Evolutionary conservation across 2,329 filamentous ascomycete species (phyloP).

Genomic region (Alternaria consortialis): DNA sequence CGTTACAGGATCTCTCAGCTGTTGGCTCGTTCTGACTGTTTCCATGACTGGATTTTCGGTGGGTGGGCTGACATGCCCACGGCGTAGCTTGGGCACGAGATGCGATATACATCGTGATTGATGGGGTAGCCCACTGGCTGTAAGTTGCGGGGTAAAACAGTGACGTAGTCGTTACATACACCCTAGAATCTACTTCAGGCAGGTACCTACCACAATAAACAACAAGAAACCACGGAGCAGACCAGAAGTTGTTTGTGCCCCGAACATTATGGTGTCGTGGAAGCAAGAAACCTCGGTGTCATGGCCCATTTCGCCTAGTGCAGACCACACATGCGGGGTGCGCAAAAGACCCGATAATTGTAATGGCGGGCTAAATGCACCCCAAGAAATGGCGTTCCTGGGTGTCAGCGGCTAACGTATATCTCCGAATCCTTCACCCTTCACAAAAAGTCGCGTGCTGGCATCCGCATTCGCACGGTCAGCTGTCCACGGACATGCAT

Average conservation of each 20-base stretch:
- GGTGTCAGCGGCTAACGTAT: neutral
- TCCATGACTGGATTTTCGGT: neutral
- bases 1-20: neutral
- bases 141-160: slow-evolving; percentile 9
- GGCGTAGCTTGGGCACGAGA: neutral
- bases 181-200: neutral
- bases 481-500: slow-evolving; percentile 24
- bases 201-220: neutral
- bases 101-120: neutral
- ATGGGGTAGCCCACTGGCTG: neutral
- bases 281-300: slow-evolving; percentile 17
- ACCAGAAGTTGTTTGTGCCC: neutral
- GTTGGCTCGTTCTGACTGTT: neutral
- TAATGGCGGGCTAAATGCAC: slow-evolving; percentile 16
- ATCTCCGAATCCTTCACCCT: neutral
- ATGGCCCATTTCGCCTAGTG: slow-evolving; percentile 12
- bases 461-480: slow-evolving; percentile 9
- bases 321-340: slow-evolving; percentile 22
- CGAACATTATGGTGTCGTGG: slow-evolving; percentile 1
- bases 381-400: neutral
- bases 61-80: neutral
- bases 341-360: slow-evolving; percentile 21
- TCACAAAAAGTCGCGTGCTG: neutral
- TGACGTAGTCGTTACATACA: neutral
- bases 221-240: neutral